Percentiles rank a stretch among this genome's conserved stretches.
Conservation (phyloP, 2,329 filamentous ascomycete genomes). For the Trichoderma sp. region DNA sequence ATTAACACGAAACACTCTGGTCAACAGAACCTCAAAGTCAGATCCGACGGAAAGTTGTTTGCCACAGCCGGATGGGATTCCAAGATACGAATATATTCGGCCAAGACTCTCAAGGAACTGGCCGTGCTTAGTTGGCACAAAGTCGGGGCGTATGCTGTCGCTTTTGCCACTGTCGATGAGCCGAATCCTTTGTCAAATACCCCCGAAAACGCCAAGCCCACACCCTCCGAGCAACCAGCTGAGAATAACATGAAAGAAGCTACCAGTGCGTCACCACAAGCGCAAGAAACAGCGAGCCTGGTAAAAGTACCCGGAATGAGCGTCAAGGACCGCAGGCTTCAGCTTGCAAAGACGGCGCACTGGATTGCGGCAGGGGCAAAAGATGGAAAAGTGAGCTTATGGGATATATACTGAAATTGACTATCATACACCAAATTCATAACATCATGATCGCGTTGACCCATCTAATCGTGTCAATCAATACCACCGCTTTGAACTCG, state of each 20-base stretch:
- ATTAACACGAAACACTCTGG: conserved; percentile 84
- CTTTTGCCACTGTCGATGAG: conserved; percentile 57
- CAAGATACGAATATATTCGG: conserved; percentile 75
- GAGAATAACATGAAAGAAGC: background rate
- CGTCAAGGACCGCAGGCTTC: conserved; percentile 63
- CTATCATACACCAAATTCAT: conserved; percentile 8
- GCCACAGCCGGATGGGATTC: conserved; percentile 93
- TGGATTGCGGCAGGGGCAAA: conserved; percentile 92
- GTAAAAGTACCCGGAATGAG: conserved; percentile 21
- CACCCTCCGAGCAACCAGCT: background rate
- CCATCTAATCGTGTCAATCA: background rate
- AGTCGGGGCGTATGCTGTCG: conserved; percentile 78
- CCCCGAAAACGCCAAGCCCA: background rate
- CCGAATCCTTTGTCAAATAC: background rate
- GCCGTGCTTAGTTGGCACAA: conserved; percentile 95
- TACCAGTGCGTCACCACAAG: background rate
- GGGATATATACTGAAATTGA: conserved; percentile 76
- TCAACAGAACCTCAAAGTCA: conserved; percentile 75
- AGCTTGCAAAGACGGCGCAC: conserved; percentile 68
- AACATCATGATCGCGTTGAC: background rate
- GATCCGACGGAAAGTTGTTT: conserved; percentile 79
- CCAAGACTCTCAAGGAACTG: conserved; percentile 77
- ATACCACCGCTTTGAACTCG: background rate
- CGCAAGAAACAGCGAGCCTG: background rate
- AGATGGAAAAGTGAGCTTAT: conserved; percentile 91